Conservation (phyloP, 768 basidiomycete genomes). For the Russula griseocarnosa region DNA sequence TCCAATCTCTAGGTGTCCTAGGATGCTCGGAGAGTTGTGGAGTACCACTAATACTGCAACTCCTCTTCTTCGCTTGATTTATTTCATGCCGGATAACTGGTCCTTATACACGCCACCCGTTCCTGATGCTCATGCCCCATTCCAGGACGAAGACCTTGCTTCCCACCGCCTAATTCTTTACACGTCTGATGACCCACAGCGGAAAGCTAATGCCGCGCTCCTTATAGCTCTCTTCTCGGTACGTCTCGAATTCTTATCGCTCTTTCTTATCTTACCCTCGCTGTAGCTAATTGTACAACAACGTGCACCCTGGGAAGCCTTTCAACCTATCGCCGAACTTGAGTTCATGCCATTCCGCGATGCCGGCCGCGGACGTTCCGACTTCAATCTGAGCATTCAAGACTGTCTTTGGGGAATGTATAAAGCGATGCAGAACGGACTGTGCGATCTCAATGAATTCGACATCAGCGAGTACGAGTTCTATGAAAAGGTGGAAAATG, state of each 20-base stretch:
- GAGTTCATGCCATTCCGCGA: slow-evolving; percentile 97
- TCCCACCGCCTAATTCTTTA: slow-evolving; percentile 82
- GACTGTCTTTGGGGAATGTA: slow-evolving; percentile 86
- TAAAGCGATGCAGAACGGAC: slow-evolving; percentile 86
- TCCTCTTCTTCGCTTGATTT: not conserved
- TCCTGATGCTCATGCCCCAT: slow-evolving; percentile 20
- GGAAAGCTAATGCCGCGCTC: slow-evolving; percentile 93
- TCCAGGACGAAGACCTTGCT: slow-evolving; percentile 68
- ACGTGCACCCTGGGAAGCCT: slow-evolving; percentile 89
- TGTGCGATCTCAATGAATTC: slow-evolving; percentile 94
- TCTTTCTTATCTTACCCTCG: not conserved
- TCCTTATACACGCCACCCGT: not conserved
- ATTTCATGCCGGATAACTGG: slow-evolving; percentile 1
- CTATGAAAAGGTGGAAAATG: slow-evolving; percentile 94
- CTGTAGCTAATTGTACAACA: slow-evolving; percentile 86
- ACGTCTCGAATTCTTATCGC: slow-evolving; percentile 34
- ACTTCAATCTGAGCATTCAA: slow-evolving; percentile 91
- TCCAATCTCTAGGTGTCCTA: not conserved
- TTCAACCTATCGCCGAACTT: slow-evolving; percentile 86
- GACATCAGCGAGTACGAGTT: slow-evolving; percentile 88
- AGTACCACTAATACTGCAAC: not conserved
- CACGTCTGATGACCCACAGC: slow-evolving; percentile 77
- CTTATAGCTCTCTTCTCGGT: slow-evolving; percentile 92
- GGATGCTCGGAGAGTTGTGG: not conserved
- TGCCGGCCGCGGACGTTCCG: slow-evolving; percentile 86